Evolutionary conservation across 1,284 basidiomycete genomes (phyloP).

Genomic region (Cystobasidium sp.): DNA sequence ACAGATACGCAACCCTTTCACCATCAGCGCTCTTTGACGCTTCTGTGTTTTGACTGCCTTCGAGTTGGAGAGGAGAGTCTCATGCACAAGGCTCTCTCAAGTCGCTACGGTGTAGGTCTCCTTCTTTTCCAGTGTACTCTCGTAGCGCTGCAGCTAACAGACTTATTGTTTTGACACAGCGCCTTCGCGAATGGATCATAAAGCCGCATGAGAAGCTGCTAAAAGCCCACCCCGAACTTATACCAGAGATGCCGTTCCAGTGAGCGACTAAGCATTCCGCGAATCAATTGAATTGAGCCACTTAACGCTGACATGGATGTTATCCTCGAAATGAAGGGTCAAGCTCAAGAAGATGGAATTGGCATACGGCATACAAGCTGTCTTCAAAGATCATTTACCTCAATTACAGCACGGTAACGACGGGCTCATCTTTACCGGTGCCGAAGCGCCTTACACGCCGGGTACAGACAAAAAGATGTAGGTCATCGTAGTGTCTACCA

Average conservation of each 20-base stretch:
- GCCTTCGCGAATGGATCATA: conserved; percentile 80
- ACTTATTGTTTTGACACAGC: conserved; percentile 63
- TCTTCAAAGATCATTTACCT: conserved; percentile 82
- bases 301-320: conserved; percentile 16
- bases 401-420: conserved; percentile 91
- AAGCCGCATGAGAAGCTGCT: conserved; percentile 77
- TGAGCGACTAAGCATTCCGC: conserved; percentile 60
- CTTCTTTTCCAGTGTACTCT: not conserved
- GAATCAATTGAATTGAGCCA: not conserved
- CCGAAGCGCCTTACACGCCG: conserved; percentile 78
- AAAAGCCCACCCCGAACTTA: conserved; percentile 69
- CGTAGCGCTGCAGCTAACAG: not conserved
- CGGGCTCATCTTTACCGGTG: conserved; percentile 95
- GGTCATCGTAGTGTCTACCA: conserved; percentile 52
- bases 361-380: conserved; percentile 85
- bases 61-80: conserved; percentile 85
- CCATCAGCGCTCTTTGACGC: conserved; percentile 72
- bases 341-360: conserved; percentile 83
- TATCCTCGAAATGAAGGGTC: conserved; percentile 65
- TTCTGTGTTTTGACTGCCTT: conserved; percentile 91
- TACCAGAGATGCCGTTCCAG: conserved; percentile 77
- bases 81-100: conserved; percentile 78
- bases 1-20: not conserved
- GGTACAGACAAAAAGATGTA: conserved; percentile 93
- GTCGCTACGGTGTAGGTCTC: conserved; percentile 80